These are phyloP conservation scores for Articulospora tetracladia DNA, from an alignment of 495 filamentous ascomycete species.

Conservation along the genomic window DNA sequence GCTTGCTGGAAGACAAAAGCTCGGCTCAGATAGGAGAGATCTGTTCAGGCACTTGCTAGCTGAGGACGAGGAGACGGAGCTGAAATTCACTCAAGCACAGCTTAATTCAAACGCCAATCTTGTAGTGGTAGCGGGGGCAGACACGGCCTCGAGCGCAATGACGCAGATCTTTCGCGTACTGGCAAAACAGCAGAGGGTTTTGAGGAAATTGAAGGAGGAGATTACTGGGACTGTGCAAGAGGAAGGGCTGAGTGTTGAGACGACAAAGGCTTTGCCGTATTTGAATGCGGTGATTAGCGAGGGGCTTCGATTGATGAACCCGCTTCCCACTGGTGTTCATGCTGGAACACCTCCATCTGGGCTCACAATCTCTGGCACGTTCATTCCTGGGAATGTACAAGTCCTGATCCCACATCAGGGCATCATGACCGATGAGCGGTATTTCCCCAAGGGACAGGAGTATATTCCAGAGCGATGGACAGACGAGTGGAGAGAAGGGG, in stretches of 20 bases:
- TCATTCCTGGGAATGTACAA: constrained; percentile 41
- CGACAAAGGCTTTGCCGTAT: constrained; percentile 18
- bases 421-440: constrained; percentile 36
- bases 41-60: constrained; percentile 18
- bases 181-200: neutral
- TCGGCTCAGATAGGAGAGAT: constrained; percentile 17
- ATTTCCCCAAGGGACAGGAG: constrained; percentile 33
- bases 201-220: constrained; percentile 9
- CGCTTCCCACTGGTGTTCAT: constrained; percentile 29
- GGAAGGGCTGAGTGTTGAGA: constrained; percentile 4
- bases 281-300: constrained; percentile 52
- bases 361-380: constrained; percentile 40
- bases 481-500: constrained; percentile 34
- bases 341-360: constrained; percentile 35
- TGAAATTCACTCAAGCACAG: constrained; percentile 10
- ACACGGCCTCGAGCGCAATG: constrained; percentile 11
- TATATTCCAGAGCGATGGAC: constrained; percentile 56
- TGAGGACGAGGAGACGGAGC: constrained; percentile 4
- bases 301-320: constrained; percentile 43
- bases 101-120: constrained; percentile 19
- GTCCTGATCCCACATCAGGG: constrained; percentile 27
- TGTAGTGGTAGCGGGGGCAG: constrained; percentile 18
- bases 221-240: neutral
- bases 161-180: constrained; percentile 4
- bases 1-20: constrained; percentile 8